Evolutionary conservation across 805 yeast genomes (phyloP), one percentile per base, ranked within the genome.

Genomic region (Blastobotrys peoriensis): DNA sequence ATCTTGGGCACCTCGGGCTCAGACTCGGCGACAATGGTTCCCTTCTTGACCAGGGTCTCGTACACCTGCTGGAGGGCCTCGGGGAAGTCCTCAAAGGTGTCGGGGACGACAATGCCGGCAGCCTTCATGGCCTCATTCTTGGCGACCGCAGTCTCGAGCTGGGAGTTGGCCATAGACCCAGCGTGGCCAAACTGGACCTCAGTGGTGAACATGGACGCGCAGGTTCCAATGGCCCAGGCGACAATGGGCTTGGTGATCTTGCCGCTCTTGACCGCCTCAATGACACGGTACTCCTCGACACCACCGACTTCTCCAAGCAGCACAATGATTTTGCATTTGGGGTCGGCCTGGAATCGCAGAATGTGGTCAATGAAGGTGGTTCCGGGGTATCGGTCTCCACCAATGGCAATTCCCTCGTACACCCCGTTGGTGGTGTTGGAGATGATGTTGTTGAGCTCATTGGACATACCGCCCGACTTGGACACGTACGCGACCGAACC

Each of bases 41-140:
- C 68, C 53, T 54, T 54, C 53, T 61, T 53, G 27, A 67, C 69
- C 56, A 93, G 74, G 62, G 79, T 79, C 66, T 89, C 91, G 67
- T 91, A 91, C 44, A 97, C 96, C 49, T 53, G 45, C 33, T 59
- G 48, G 19, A 69, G 59, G 15, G 48, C 56, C 51, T 62, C 69
- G 30, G 74, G 74, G 59, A 69, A 50, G 48, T 70, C 74, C 58
- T 69, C 74, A 50, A 69, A 78, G 61, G 83, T 86, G 49, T 83
- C 86, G 56, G 95, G 96, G 44, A 86, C 93, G 58, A 81, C 78
- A 68, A 91, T 87, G 1, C 98, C 98, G 18, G 98, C 98, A 56
- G 82, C 83, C 67, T 86, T 83, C 69, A 91, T 87, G 55, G 84
- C 81, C 52, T 76, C 75, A 60, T 79, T 78, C 73, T 78, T 78